A percentile compares a stretch with the other conserved stretches of the same genome.
Conservation (phyloP, 345 rosid genomes). For the Carallia pectinifolia region DNA sequence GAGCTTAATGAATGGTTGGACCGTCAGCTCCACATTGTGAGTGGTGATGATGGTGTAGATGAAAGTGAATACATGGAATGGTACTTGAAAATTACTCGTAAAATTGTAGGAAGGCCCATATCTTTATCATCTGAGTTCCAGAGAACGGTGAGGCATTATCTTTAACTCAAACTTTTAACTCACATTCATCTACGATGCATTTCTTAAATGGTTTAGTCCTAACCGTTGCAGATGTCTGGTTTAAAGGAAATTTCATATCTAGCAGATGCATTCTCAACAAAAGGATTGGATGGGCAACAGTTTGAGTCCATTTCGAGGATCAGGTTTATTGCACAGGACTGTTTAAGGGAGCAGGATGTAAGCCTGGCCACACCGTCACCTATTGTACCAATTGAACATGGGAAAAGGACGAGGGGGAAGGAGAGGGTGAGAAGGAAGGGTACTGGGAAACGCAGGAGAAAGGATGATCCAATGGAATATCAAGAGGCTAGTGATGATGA, state of each 20-base stretch:
- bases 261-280: conserved; percentile 27
- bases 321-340: conserved; percentile 37
- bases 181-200: not conserved
- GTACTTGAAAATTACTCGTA: conserved; percentile 76
- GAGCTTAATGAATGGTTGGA: conserved; percentile 89
- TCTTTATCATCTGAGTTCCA: conserved; percentile 37
- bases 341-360: conserved; percentile 32
- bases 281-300: conserved; percentile 33
- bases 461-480: conserved; percentile 19
- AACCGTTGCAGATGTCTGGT: conserved; percentile 27
- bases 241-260: conserved; percentile 30
- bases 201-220: conserved; percentile 1
- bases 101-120: conserved; percentile 34
- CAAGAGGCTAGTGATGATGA: conserved; percentile 29
- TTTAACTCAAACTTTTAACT: not conserved
- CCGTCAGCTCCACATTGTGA: conserved; percentile 57
- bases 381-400: conserved; percentile 20
- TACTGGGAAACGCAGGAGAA: conserved; percentile 23
- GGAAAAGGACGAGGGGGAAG: conserved; percentile 29
- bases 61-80: conserved; percentile 80
- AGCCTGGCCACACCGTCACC: conserved; percentile 16
- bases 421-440: conserved; percentile 31
- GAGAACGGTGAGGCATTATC: conserved; percentile 20
- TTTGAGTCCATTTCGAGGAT: conserved; percentile 35
- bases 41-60: conserved; percentile 58